Percentiles rank a stretch among this genome's conserved stretches.
Conservation (phyloP, 768 basidiomycete species). For the Tricholoma sp. region DNA sequence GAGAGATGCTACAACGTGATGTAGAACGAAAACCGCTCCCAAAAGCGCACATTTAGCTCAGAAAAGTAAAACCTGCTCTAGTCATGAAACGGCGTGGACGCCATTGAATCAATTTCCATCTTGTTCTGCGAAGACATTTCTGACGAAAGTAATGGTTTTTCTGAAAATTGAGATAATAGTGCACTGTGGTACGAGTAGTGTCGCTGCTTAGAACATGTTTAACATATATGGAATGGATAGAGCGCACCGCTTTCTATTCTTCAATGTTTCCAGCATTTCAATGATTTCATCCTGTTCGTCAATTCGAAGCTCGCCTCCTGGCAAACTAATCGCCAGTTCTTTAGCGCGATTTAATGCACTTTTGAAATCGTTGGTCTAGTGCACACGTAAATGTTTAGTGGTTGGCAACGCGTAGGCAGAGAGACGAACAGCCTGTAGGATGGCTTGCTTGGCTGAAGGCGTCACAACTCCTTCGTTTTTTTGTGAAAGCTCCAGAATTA, state of each 20-base stretch:
- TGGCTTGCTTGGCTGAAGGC: slow-evolving; percentile 57
- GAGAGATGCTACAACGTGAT: too few relatives aligned
- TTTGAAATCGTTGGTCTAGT: slow-evolving; percentile 70
- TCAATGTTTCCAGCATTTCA: slow-evolving; percentile 57
- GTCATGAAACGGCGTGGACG: slow-evolving; percentile 58
- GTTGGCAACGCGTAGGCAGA: not conserved
- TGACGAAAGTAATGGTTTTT: slow-evolving; percentile 32
- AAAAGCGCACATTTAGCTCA: too few relatives aligned
- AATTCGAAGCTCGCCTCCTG: slow-evolving; percentile 68
- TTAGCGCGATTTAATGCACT: slow-evolving; percentile 53
- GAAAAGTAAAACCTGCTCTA: slow-evolving; percentile 2
- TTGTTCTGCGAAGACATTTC: slow-evolving; percentile 24
- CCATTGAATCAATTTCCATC: slow-evolving; percentile 74
- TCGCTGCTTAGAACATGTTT: not conserved
- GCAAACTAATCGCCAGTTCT: slow-evolving; percentile 50
- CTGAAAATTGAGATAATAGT: slow-evolving; percentile 50
- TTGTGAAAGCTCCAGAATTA: slow-evolving; percentile 57
- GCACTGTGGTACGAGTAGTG: slow-evolving; percentile 29
- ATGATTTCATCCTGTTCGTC: slow-evolving; percentile 72
- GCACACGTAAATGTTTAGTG: not conserved
- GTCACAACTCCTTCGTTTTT: slow-evolving; percentile 48
- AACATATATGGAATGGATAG: not conserved
- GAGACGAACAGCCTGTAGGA: slow-evolving; percentile 56
- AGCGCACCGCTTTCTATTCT: slow-evolving; percentile 57
- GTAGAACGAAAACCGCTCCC: too few relatives aligned